Base-by-base conservation (phyloP, 805 yeast genomes). In the Nakazawaea anatomiae region DNA sequence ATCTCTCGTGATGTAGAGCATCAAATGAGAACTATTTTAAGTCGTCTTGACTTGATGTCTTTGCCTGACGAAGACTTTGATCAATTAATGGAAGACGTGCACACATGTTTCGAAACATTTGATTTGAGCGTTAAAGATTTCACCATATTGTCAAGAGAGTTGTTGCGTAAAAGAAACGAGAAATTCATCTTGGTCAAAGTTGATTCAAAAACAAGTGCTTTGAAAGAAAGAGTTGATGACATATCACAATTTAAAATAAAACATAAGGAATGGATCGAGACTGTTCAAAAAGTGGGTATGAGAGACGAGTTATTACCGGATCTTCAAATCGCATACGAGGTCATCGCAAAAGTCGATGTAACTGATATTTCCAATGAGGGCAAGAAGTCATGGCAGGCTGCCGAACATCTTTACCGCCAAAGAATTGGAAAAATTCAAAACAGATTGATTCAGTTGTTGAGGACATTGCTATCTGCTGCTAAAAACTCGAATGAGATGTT, bases 81-180 rank as follows among this genome's bases (percentile, higher is more conserved):
- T 2, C 51, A 47, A 0, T 45, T 64, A 0, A 55, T 75, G 0
- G 42, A 59, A 0, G 62, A 64, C 1, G 55, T 78, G 0, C 56
- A 62, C 2, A 52, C 60, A 0, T 60, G 75, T 0, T 72, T 83
- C 34, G 66, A 62, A 2, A 64, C 73, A 0, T 79, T 91, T 71
- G 95, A 89, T 38, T 74, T 71, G 30, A 76, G 78, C 40, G 61
- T 82, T 9, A 82, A 84, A 59, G 87, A 82, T 50, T 80, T 84
- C 67, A 77, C 82, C 1, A 76, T 79, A 47, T 61, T 86, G 42
- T 79, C 89, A 0, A 75, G 97, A 51, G 97, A 91, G 53, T 65
- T 87, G 3, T 71, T 87, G 40, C 72, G 97, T 55, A 87, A 83
- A 58, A 68, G 94, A 42, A 80, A 82, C 7, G 92, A 87, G 50